phyloP scores from a whole-genome alignment of 2,329 filamentous ascomycete genomes.

The Fusarium napiforme region DNA sequence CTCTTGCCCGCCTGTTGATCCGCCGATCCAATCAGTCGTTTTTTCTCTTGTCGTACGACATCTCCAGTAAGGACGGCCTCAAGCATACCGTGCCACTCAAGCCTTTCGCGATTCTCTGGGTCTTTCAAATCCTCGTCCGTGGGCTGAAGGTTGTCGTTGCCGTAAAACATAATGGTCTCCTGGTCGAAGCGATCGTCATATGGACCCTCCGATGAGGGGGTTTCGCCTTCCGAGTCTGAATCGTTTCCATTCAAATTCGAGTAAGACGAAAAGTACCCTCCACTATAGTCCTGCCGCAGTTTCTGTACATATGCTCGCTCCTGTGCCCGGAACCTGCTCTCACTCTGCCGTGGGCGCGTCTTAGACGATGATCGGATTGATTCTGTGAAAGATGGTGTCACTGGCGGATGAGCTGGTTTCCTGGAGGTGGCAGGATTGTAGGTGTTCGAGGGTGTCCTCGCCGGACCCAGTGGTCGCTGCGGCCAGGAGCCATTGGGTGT shows the following conservation, averaged over 20 bases:
- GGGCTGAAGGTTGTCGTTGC: constrained; percentile 88
- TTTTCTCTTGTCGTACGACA: constrained; percentile 98
- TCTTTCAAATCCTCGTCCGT: constrained; percentile 91
- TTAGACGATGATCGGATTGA: constrained; percentile 63
- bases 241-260: constrained; percentile 72
- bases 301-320: constrained; percentile 96
- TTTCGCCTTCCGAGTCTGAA: constrained; percentile 91
- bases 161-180: constrained; percentile 92
- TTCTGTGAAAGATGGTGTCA: constrained; percentile 56
- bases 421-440: constrained; percentile 77
- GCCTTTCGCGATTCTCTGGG: constrained; percentile 84
- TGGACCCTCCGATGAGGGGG: constrained; percentile 83
- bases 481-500: constrained; percentile 56
- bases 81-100: constrained; percentile 99
- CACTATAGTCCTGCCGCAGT: constrained; percentile 76
- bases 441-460: constrained; percentile 80
- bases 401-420: constrained; percentile 55
- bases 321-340: constrained; percentile 65
- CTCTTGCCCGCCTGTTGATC: constrained; percentile 68
- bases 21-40: constrained; percentile 84
- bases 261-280: constrained; percentile 79
- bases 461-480: constrained; percentile 75
- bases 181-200: constrained; percentile 91
- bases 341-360: constrained; percentile 60
- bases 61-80: constrained; percentile 95